Conservation (phyloP, 495 filamentous ascomycete genomes). For the Cryomyces minteri region DNA sequence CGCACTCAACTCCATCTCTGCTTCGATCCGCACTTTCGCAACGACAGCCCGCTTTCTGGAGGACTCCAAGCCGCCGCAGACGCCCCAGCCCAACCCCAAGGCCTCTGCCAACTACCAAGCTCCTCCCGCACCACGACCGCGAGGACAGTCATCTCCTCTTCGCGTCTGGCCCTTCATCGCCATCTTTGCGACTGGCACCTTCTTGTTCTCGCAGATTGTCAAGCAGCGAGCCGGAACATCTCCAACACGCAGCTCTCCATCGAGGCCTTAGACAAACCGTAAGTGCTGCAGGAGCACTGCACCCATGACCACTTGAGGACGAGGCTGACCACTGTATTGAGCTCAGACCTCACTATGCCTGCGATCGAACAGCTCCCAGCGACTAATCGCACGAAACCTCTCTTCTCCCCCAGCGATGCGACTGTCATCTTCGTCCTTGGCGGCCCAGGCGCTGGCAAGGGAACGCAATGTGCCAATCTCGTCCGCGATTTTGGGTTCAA, state of each 20-base stretch:
- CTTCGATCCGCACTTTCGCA: neutral
- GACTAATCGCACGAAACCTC: slow-evolving; percentile 37
- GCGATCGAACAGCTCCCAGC: slow-evolving; percentile 30
- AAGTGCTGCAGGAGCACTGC: too few species aligned
- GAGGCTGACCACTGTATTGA: neutral
- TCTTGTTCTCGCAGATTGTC: slow-evolving; percentile 42
- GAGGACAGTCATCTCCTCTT: slow-evolving; percentile 22
- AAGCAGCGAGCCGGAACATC: slow-evolving; percentile 12
- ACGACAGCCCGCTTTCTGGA: neutral
- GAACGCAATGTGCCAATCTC: slow-evolving; percentile 76
- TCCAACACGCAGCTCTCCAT: too few species aligned
- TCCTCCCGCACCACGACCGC: neutral
- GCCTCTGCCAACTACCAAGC: neutral
- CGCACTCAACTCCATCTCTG: too few species aligned
- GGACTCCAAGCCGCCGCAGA: neutral
- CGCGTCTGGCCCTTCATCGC: slow-evolving; percentile 46
- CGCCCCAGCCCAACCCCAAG: neutral
- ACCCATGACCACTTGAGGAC: too few species aligned
- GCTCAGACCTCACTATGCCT: slow-evolving; percentile 16
- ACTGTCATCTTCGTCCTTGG: slow-evolving; percentile 80
- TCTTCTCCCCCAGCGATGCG: slow-evolving; percentile 62
- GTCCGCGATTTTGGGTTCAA: slow-evolving; percentile 82
- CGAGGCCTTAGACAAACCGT: too few species aligned
- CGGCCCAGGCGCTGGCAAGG: slow-evolving; percentile 62
- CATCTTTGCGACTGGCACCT: slow-evolving; percentile 38